Percentiles rank a stretch among this genome's conserved stretches.
phyloP scores from a whole-genome alignment of 805 yeast species.

The Tetrapisispora iriomotensis region DNA sequence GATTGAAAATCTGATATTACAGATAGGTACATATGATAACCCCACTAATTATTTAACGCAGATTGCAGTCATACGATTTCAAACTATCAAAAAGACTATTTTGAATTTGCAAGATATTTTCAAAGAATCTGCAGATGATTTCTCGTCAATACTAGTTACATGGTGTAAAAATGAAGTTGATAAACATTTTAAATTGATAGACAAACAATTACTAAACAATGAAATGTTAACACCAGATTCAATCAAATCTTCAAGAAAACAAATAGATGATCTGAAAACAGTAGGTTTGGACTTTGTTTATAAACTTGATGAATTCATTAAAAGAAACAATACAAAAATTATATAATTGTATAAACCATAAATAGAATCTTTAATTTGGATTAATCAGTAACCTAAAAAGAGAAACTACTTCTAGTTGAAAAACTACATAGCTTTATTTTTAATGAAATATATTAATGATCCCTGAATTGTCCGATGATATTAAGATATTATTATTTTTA shows the following conservation, averaged over 20 bases:
- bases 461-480: conserved; percentile 5
- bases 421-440: not conserved
- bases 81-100: conserved; percentile 49
- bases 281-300: conserved; percentile 71
- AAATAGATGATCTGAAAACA: conserved; percentile 49
- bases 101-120: conserved; percentile 45
- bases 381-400: too few species aligned
- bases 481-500: not conserved
- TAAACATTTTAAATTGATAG: conserved; percentile 47
- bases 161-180: conserved; percentile 66
- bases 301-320: conserved; percentile 39
- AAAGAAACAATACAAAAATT: conserved; percentile 10
- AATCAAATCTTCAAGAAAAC: conserved; percentile 46
- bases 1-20: conserved; percentile 39
- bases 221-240: conserved; percentile 44
- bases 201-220: conserved; percentile 59
- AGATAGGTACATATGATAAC: conserved; percentile 38
- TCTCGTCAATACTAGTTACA: conserved; percentile 54
- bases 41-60: conserved; percentile 55
- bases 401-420: too few species aligned
- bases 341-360: not conserved
- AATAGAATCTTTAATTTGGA: too few species aligned
- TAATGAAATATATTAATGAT: conserved; percentile 1
- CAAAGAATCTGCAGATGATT: conserved; percentile 25
- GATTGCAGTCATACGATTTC: conserved; percentile 53